phyloP scores from a whole-genome alignment of 202 grass and related monocot species.

The Musa balbisiana region DNA sequence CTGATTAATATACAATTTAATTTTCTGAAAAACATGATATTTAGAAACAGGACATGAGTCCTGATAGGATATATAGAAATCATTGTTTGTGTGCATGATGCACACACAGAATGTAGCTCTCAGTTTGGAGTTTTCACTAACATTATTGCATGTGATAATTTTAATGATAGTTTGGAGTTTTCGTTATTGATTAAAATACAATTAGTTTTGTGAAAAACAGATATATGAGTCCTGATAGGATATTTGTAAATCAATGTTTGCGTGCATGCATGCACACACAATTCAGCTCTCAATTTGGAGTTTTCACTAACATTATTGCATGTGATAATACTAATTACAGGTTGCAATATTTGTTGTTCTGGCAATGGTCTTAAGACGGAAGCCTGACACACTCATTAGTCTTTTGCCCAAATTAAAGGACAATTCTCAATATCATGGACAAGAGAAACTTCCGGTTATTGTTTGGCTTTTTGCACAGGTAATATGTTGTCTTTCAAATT shows the following conservation, averaged over 20 bases:
- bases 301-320: neutral
- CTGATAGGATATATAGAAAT: too few species aligned
- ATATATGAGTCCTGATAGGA: too few species aligned
- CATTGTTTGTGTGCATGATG: too few species aligned
- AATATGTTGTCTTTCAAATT: slow-evolving; percentile 7
- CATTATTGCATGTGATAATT: neutral
- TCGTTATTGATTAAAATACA: slow-evolving; percentile 16
- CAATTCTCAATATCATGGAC: slow-evolving; percentile 70
- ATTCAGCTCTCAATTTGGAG: neutral
- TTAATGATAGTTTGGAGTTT: slow-evolving; percentile 71
- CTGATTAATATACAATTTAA: too few species aligned
- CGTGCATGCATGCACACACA: too few species aligned
- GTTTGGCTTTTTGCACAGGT: slow-evolving; percentile 92
- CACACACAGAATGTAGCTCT: too few species aligned
- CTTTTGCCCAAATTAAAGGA: slow-evolving; percentile 63
- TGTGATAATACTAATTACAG: slow-evolving; percentile 27
- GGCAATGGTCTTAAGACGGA: slow-evolving; percentile 82
- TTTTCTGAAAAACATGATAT: too few species aligned
- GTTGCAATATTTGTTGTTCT: slow-evolving; percentile 95
- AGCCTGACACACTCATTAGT: slow-evolving; percentile 53
- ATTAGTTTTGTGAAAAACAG: too few species aligned
- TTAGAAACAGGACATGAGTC: too few species aligned
- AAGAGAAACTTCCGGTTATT: slow-evolving; percentile 82
- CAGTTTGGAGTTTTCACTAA: neutral
- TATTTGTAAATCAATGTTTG: too few species aligned